These are phyloP conservation scores for Rhodotorula kratochvilovae DNA, from an alignment of 768 basidiomycete species.

Conservation along the genomic window DNA sequence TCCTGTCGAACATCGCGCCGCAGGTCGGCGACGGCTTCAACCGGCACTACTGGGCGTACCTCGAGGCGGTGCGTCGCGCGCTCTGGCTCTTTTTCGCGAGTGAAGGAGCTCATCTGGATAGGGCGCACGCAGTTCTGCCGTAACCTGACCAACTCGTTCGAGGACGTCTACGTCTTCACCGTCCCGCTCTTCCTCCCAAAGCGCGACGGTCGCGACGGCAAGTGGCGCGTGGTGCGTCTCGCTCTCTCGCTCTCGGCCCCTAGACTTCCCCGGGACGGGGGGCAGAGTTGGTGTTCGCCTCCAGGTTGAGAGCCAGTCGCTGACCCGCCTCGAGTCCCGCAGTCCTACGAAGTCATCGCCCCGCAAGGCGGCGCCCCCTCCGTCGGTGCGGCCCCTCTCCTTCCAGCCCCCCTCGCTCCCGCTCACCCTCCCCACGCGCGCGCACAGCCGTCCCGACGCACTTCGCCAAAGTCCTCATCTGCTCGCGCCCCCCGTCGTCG, in stretches of 20 bases:
- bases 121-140: slow-evolving; percentile 76
- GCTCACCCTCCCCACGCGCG: neutral
- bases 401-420: too few relatives aligned
- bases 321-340: neutral
- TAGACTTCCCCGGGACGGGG: too few relatives aligned
- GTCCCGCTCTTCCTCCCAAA: slow-evolving; percentile 85
- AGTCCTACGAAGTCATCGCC: slow-evolving; percentile 95
- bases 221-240: slow-evolving; percentile 82
- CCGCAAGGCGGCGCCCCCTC: slow-evolving; percentile 37
- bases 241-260: slow-evolving; percentile 33
- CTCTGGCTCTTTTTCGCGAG: neutral
- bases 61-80: slow-evolving; percentile 17
- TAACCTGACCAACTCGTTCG: slow-evolving; percentile 73
- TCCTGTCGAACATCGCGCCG: slow-evolving; percentile 91
- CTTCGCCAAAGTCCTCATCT: slow-evolving; percentile 92
- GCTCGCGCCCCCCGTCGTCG: slow-evolving; percentile 57
- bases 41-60: slow-evolving; percentile 59
- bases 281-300: too few relatives aligned
- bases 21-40: slow-evolving; percentile 98
- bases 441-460: slow-evolving; percentile 82
- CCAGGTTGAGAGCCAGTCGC: neutral
- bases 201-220: slow-evolving; percentile 70
- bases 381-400: slow-evolving; percentile 12
- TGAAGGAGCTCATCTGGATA: neutral
- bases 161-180: slow-evolving; percentile 96